A percentile compares a stretch with the other conserved stretches of the same genome.
Evolutionary conservation across 768 basidiomycete species (phyloP).

Genomic region (Amanita fuliginea): DNA sequence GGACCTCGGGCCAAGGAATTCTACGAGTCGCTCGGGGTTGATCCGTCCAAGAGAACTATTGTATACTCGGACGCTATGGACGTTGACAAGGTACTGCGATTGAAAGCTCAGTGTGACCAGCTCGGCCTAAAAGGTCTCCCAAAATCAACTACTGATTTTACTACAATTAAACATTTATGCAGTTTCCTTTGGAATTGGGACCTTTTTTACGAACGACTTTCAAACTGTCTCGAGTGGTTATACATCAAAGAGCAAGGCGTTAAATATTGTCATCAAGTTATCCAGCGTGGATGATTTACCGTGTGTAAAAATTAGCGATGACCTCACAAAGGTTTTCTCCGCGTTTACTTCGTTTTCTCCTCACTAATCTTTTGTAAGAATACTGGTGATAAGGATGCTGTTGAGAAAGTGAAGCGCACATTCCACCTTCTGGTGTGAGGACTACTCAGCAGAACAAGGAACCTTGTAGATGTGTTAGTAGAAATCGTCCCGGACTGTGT

Average conservation of each 20-base stretch:
- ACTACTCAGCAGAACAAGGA: neutral
- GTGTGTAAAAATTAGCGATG: constrained; percentile 93
- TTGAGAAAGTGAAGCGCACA: constrained; percentile 47
- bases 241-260: constrained; percentile 56
- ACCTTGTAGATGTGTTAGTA: neutral
- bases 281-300: constrained; percentile 58
- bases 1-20: constrained; percentile 61
- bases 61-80: constrained; percentile 81
- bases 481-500: neutral
- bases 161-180: neutral
- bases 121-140: constrained; percentile 57
- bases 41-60: constrained; percentile 52
- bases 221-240: constrained; percentile 26
- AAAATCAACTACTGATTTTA: neutral
- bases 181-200: constrained; percentile 94
- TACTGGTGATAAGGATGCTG: constrained; percentile 52
- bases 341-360: neutral
- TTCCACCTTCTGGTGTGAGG: constrained; percentile 20
- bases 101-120: constrained; percentile 64
- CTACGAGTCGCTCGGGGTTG: constrained; percentile 63
- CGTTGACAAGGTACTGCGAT: constrained; percentile 53
- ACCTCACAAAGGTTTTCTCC: constrained; percentile 56
- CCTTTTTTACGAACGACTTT: constrained; percentile 88
- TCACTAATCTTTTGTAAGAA: constrained; percentile 29
- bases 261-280: constrained; percentile 96